These are phyloP conservation scores for Globisporangium rhizosaccharum DNA, from an alignment of 352 stramenopile species.

Conservation along the genomic window DNA sequence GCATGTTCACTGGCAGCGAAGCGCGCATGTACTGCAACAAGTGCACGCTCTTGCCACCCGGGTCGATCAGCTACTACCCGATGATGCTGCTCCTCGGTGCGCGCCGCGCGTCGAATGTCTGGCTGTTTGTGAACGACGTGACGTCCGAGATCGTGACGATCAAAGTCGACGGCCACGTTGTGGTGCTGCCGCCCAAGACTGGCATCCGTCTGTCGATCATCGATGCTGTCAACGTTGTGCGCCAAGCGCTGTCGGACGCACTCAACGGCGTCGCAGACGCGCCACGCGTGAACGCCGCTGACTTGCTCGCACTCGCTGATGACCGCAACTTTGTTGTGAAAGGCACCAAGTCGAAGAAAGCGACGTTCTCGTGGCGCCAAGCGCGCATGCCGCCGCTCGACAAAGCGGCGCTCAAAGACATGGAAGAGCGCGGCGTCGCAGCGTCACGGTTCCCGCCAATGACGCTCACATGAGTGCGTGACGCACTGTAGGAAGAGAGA, in stretches of 20 bases:
- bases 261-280: conserved; percentile 29
- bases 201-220: conserved; percentile 35
- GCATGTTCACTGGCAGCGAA: conserved; percentile 71
- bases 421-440: conserved; percentile 20
- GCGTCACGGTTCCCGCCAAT: conserved; percentile 25
- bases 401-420: conserved; percentile 11
- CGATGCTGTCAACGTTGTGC: conserved; percentile 40
- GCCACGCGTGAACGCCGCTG: conserved; percentile 23
- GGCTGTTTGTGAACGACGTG: conserved; percentile 46
- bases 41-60: conserved; percentile 67
- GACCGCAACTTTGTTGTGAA: conserved; percentile 41
- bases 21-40: conserved; percentile 76
- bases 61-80: conserved; percentile 50
- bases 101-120: conserved; percentile 47
- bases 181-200: conserved; percentile 39
- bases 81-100: conserved; percentile 48
- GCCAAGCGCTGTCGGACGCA: conserved; percentile 46
- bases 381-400: conserved; percentile 34
- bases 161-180: conserved; percentile 55
- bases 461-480: not conserved
- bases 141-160: conserved; percentile 52
- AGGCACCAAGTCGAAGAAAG: conserved; percentile 29
- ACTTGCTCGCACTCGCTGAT: conserved; percentile 37
- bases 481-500: too few relatives aligned
- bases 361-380: conserved; percentile 43